phyloP scores from a whole-genome alignment of 148 eudicot genomes.

The Heliamphora exappendiculata region DNA sequence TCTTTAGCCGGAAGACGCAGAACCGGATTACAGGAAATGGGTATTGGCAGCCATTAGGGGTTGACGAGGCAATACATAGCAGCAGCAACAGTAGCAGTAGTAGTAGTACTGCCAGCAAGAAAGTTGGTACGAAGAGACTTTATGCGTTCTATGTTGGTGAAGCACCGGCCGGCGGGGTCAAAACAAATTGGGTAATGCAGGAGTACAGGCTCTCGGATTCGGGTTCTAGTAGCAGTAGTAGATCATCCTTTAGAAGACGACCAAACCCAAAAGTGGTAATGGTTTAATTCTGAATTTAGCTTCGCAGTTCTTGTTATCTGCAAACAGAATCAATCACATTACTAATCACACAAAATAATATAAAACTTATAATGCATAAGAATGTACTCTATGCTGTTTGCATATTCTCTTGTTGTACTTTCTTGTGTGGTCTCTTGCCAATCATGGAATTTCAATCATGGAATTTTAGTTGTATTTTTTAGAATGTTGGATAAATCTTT shows the following conservation, averaged over 20 bases:
- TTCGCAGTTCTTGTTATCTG: too few relatives aligned
- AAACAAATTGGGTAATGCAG: slow-evolving; percentile 85
- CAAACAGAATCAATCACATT: too few relatives aligned
- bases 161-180: slow-evolving; percentile 36
- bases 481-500: too few relatives aligned
- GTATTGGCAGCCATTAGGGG: slow-evolving; percentile 60
- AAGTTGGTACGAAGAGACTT: slow-evolving; percentile 52
- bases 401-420: too few relatives aligned
- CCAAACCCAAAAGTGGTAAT: slow-evolving; percentile 39
- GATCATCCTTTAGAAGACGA: slow-evolving; percentile 40
- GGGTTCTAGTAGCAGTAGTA: slow-evolving; percentile 14
- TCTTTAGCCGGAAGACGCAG: slow-evolving; percentile 65
- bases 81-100: too few relatives aligned
- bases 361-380: too few relatives aligned
- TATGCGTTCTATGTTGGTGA: slow-evolving; percentile 57
- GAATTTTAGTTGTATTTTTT: too few relatives aligned
- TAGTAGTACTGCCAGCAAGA: slow-evolving; percentile 29
- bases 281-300: too few relatives aligned
- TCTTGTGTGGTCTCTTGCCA: too few relatives aligned
- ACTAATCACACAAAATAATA: too few relatives aligned
- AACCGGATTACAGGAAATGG: slow-evolving; percentile 49
- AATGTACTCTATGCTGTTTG: too few relatives aligned
- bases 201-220: slow-evolving; percentile 65
- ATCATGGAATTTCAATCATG: too few relatives aligned
- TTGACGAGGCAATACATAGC: slow-evolving; percentile 56